Base-by-base conservation (phyloP, 225 moss, liverwort and hornwort genomes). In the Sphagnum tenellum region DNA sequence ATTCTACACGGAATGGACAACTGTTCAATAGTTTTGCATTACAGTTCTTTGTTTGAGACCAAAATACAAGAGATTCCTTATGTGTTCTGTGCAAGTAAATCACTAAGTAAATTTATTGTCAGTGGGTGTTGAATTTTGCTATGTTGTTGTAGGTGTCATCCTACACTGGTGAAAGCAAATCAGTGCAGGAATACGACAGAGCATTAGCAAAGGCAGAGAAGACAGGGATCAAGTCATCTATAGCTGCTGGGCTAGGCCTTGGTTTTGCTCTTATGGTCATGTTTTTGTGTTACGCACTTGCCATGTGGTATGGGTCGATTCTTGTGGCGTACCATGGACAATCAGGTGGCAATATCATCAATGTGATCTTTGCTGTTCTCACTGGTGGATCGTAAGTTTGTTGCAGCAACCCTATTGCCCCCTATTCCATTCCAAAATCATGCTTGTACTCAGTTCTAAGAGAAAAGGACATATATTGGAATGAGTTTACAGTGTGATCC, bases 251-350 rank as follows among this genome's bases (percentile, higher is more conserved):
- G 65, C 46, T 74, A 11, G 87, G 90, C 53, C 72, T 93, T 5
- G 90, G 90, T 9, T 72, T 71, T 63, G 72, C 87, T 46, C 47
- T 98, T 45, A 79, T 86, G 48, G 0, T 61, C 11, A 74, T 90
- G 78, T 93, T 89, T 68, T 2, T 73, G 49, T 71, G 82, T 50
- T 98, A 90, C 65, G 62, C 70, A 10, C 63, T 98, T 55, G 86
- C 92, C 52, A 75, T 90, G 74, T 98, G 96, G 96, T 92, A 98
- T 52, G 96, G 92, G 62, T 78, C 86, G 61, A 62, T 65, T 50
- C 89, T 98, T 57, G 86, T 98, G 59, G 77, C 78, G 4, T 54
- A 82, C 46, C 80, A 72, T 5, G 76, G 77, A 58, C 61, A 77
- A 13, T 69, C 73, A 12, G 88, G 96, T 68, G 96, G 96, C 3